phyloP scores from a whole-genome alignment of 768 basidiomycete species.

The Pseudohyphozyma bogoriensis region DNA sequence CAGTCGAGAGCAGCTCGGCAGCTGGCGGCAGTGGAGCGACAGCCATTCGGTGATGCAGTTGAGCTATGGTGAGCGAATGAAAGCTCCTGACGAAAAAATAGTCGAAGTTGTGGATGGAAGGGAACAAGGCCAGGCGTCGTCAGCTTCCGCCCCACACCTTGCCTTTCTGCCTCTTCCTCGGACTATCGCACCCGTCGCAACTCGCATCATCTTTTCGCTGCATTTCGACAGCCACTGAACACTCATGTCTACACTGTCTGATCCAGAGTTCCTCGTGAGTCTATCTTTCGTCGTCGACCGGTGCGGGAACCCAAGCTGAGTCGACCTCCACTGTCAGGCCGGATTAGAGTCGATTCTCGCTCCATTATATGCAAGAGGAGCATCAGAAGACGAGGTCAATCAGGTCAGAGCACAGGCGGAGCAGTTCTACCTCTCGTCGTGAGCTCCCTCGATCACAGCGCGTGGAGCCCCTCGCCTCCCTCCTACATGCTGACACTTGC shows the following conservation, averaged over 20 bases:
- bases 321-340: background rate
- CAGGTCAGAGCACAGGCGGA: background rate
- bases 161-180: too few relatives aligned
- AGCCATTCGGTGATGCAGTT: constrained; percentile 30
- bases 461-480: background rate
- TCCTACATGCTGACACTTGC: too few relatives aligned
- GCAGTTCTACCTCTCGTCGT: background rate
- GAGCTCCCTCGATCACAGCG: background rate
- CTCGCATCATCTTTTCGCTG: too few relatives aligned
- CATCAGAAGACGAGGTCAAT: background rate
- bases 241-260: too few relatives aligned
- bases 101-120: too few relatives aligned
- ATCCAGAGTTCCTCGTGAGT: background rate
- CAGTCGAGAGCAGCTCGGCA: background rate
- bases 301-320: background rate
- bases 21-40: background rate
- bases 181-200: too few relatives aligned
- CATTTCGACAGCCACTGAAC: too few relatives aligned
- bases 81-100: too few relatives aligned
- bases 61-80: constrained; percentile 1
- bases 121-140: too few relatives aligned
- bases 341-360: background rate
- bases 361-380: background rate
- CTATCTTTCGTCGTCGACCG: background rate
- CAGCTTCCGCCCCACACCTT: too few relatives aligned